A percentile compares a stretch with the other conserved stretches of the same genome.
phyloP scores from a whole-genome alignment of 495 filamentous ascomycete species.

The Annulohypoxylon maeteangense region DNA sequence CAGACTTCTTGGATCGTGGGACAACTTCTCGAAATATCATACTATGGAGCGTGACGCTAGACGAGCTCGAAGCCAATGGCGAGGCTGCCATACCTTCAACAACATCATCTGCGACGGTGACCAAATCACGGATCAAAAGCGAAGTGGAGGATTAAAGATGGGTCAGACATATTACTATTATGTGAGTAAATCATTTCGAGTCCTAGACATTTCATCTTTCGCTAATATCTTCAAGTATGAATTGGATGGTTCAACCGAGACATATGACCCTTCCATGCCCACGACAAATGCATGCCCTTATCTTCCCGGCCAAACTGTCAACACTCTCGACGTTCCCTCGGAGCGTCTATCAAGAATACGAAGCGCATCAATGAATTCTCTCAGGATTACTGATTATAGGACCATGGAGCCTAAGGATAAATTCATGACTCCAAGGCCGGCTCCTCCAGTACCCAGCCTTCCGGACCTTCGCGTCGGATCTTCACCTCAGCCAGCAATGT shows the following conservation, averaged over 20 bases:
- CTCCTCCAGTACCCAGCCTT: constrained; percentile 60
- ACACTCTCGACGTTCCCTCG: constrained; percentile 81
- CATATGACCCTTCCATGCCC: constrained; percentile 73
- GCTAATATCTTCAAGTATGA: constrained; percentile 70
- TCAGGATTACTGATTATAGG: constrained; percentile 64
- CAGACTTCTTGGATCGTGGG: constrained; percentile 89
- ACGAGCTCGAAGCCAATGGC: constrained; percentile 78
- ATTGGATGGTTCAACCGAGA: constrained; percentile 77
- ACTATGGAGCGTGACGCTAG: constrained; percentile 79
- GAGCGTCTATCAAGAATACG: constrained; percentile 64
- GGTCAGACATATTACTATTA: constrained; percentile 96
- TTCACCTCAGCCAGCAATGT: constrained; percentile 59
- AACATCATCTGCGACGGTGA: constrained; percentile 87
- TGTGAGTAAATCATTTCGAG: constrained; percentile 62
- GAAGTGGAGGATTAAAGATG: constrained; percentile 87
- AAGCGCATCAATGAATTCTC: constrained; percentile 62
- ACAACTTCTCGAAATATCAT: constrained; percentile 84
- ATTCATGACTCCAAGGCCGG: constrained; percentile 74
- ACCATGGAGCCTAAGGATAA: constrained; percentile 84
- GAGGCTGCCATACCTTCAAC: constrained; percentile 83
- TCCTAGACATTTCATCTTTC: constrained; percentile 19
- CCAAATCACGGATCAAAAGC: constrained; percentile 61
- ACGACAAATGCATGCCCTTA: constrained; percentile 84
- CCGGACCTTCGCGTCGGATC: constrained; percentile 63
- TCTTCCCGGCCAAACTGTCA: constrained; percentile 85